Evolutionary conservation across 352 stramenopile species (phyloP), one percentile per base, ranked within the genome.

Genomic region (Globisporangium abappressorium): DNA sequence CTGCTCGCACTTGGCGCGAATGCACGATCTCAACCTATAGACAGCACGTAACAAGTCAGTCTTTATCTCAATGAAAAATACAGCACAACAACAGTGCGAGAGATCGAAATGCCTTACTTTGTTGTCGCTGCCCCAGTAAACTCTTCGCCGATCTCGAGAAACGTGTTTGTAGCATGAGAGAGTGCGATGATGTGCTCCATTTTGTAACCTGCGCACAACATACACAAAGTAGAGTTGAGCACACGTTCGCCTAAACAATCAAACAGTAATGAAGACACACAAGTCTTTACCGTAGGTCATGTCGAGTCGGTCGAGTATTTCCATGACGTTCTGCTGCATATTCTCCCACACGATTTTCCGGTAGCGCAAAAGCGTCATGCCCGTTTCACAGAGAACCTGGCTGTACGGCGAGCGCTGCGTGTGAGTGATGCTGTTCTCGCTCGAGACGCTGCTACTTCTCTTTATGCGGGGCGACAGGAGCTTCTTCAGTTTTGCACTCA

Each of bases 151-250:
- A 97, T 82, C 57, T 92, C 80, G 43, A 91, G 84, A 61, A 97
- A 90, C 34, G 76, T 81, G 36, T 79, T 81, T 5, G 90, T 94
- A 3, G 82, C 78, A 56, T 91, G 81, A 46, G 90, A 87, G 51
- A 97, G 73, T 7, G 75, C 79, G 54, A 96, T 92, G 20, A 97
- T 84, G 49, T 97, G 89, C 65, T 97, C 90, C 68, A 96, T 82
- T 63, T 97, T 94, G 71, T 94, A 87, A 6, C 82, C 84, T 95
- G 66, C 9, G 63, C 2, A 65, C 33, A 24, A 2, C 28, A 59
- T 54, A 15, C 6, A 69, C 34, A 51, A 53, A 55, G 9, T 4
- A 18, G 36, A 15, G 2, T 43, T 51, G 43, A 51, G 43, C 43
- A 12, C 43, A 51, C 2, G 11, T 51, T 9, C 12, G 2, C 20